phyloP scores from a whole-genome alignment of 2,329 filamentous ascomycete species.

The Fusarium secorum region DNA sequence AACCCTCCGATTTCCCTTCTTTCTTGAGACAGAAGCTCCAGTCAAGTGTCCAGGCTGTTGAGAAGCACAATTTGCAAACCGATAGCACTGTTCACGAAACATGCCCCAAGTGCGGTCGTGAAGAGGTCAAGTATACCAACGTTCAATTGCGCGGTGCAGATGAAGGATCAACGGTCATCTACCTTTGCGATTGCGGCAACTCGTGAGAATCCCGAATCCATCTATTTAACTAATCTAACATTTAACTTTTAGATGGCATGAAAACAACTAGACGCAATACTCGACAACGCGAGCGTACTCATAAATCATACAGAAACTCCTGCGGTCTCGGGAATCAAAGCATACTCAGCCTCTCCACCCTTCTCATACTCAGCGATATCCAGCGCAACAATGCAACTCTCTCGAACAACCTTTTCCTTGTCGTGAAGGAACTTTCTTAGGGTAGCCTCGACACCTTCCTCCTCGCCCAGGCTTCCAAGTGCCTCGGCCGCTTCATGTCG shows the following conservation, averaged over 20 bases:
- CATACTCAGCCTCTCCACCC: constrained; percentile 88
- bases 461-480: constrained; percentile 89
- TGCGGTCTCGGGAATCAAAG: constrained; percentile 76
- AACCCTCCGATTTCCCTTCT: constrained; percentile 89
- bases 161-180: constrained; percentile 93
- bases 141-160: constrained; percentile 91
- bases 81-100: constrained; percentile 72
- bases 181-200: constrained; percentile 84
- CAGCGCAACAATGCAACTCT: constrained; percentile 92
- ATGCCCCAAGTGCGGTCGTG: constrained; percentile 82
- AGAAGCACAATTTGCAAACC: constrained; percentile 78
- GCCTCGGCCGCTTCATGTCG: constrained; percentile 97
- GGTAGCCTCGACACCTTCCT: constrained; percentile 89
- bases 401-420: constrained; percentile 89
- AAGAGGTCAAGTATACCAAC: constrained; percentile 84
- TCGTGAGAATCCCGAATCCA: constrained; percentile 62
- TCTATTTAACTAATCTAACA: constrained; percentile 39
- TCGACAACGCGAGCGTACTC: constrained; percentile 24
- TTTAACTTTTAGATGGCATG: constrained; percentile 56
- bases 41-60: constrained; percentile 85
- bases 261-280: constrained; percentile 61
- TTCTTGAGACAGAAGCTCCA: constrained; percentile 81
- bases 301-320: constrained; percentile 51
- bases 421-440: constrained; percentile 87
- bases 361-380: constrained; percentile 99